Base-by-base conservation (phyloP, 257 asterid species). In the Verbascum thapsus region DNA sequence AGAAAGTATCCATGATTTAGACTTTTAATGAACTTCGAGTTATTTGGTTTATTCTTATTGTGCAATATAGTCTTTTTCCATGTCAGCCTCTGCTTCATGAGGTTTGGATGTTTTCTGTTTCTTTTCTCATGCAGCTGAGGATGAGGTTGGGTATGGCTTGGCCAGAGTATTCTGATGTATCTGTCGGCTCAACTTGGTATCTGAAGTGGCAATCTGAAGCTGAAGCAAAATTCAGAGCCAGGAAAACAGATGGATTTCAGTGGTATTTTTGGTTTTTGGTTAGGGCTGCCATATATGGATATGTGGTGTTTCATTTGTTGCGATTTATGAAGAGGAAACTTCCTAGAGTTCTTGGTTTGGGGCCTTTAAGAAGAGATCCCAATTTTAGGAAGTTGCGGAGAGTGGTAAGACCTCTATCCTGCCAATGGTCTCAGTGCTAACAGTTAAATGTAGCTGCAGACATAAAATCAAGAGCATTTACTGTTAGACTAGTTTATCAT, bases 101-200 rank as follows among this genome's bases (percentile, higher is more conserved):
- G 66, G 43, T 69, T 50, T 43, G 41, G 23, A 57, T 48, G 68
- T 56, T 45, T 56, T 68, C 12, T 56, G 45, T 39, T 50, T 7
- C 8, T 63, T 62, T 66, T 63, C 54, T 68, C 39, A 35, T 55
- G 62, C 66, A 94, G 99, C 67, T 81, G 62, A 85, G 96, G 77
- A 74, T 85, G 76, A 80, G 57, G 30, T 75, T 92, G 75, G 97
- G 99, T 55, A 92, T 92, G 99, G 97, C 96, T 58, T 85, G 89
- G 95, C 99, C 97, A 38, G 97, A 90, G 80, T 85, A 85, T 73
- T 69, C 76, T 2, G 91, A 92, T 72, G 83, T 74, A 65, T 73
- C 95, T 69, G 83, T 75, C 10, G 74, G 76, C 68, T 79, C 97
- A 54, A 81, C 91, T 49, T 94, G 97, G 97, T 94, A 94, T 73